Conservation (phyloP, 2,329 filamentous ascomycete genomes). For the Dryadomyces quercus-mongolicae region DNA sequence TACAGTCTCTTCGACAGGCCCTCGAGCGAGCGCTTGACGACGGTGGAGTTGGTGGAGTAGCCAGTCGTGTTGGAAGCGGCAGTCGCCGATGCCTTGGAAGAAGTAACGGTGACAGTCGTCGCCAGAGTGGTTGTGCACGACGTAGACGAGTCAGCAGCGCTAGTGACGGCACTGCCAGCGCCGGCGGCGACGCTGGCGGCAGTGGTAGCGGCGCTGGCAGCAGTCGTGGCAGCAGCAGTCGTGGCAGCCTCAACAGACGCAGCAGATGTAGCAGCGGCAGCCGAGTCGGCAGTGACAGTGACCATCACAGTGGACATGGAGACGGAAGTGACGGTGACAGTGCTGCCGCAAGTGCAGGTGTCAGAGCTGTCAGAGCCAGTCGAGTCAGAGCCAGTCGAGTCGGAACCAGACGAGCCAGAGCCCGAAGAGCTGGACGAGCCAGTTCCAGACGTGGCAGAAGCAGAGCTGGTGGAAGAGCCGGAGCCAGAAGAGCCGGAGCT, state of each 20-base stretch:
- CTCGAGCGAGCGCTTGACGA: not conserved
- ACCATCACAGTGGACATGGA: not conserved
- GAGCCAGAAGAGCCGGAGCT: too few species aligned
- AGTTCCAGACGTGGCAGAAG: too few species aligned
- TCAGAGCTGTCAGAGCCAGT: not conserved
- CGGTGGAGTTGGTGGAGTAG: not conserved
- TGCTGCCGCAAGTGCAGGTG: too few species aligned
- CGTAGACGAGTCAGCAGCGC: not conserved
- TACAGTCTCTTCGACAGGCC: not conserved
- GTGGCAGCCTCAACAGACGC: conserved; percentile 25
- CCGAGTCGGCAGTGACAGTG: not conserved
- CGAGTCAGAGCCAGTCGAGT: not conserved
- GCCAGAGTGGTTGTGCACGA: not conserved
- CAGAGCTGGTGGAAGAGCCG: too few species aligned
- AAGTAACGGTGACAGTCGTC: not conserved
- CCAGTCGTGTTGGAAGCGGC: not conserved
- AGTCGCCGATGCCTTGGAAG: not conserved
- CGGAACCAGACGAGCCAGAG: too few species aligned
- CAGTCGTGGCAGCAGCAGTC: conserved; percentile 14
- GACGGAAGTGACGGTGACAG: not conserved
- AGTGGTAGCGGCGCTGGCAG: not conserved
- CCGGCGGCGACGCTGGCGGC: too few species aligned
- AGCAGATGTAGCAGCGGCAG: conserved; percentile 11
- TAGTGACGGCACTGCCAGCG: not conserved
- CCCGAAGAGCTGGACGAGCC: too few species aligned